Conservation (phyloP, 2,329 filamentous ascomycete genomes). For the Mycosphaerelloides madeirae region DNA sequence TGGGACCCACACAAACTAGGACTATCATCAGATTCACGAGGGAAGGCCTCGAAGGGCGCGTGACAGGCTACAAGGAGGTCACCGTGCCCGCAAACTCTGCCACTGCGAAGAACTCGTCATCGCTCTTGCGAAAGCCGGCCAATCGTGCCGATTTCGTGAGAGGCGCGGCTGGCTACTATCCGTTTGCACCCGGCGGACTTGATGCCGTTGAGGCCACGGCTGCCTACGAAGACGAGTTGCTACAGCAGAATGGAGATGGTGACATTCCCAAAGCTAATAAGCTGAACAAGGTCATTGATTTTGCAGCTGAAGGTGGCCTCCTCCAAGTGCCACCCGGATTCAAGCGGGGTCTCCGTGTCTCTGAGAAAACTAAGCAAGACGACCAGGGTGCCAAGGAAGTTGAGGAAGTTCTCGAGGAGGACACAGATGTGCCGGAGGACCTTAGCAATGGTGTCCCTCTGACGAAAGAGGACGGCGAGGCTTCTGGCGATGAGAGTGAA, state of each 20-base stretch:
- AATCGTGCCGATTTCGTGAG: conserved; percentile 85
- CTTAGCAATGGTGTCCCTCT: conserved; percentile 30
- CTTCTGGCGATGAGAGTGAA: conserved; percentile 34
- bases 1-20: conserved; percentile 86
- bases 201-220: conserved; percentile 83
- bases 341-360: conserved; percentile 69
- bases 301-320: conserved; percentile 70
- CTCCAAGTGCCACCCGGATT: conserved; percentile 81
- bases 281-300: conserved; percentile 81
- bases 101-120: conserved; percentile 93
- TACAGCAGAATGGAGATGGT: conserved; percentile 42
- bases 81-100: conserved; percentile 84
- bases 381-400: conserved; percentile 60
- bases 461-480: conserved; percentile 39
- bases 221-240: conserved; percentile 71
- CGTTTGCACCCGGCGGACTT: conserved; percentile 85
- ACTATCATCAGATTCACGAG: conserved; percentile 91
- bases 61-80: conserved; percentile 90
- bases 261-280: conserved; percentile 42
- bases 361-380: conserved; percentile 54
- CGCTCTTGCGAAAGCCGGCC: conserved; percentile 78
- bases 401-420: conserved; percentile 56
- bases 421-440: conserved; percentile 40
- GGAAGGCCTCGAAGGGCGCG: conserved; percentile 84
- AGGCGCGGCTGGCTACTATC: conserved; percentile 88